phyloP scores from a whole-genome alignment of 2,329 filamentous ascomycete genomes.

The Sphaerulina populicola region DNA sequence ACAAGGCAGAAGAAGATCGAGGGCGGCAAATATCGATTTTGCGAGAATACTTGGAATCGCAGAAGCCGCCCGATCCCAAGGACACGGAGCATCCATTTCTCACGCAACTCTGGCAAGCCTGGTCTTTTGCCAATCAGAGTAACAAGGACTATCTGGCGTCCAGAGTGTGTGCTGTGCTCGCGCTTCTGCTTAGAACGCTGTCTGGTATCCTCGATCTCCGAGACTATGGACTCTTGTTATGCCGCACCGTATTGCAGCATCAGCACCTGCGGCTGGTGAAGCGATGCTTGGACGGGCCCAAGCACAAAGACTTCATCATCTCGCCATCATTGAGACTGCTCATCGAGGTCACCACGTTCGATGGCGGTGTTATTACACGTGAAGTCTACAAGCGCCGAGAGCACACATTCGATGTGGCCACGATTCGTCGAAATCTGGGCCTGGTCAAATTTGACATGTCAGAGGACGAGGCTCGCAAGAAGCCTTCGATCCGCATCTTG shows the following conservation, averaged over 20 bases:
- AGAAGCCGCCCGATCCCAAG: conserved; percentile 42
- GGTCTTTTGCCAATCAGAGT: conserved; percentile 71
- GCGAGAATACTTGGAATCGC: conserved; percentile 58
- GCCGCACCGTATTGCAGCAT: conserved; percentile 71
- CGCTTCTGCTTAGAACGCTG: conserved; percentile 69
- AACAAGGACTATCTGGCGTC: conserved; percentile 77
- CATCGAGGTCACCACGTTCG: conserved; percentile 74
- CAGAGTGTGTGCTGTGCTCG: conserved; percentile 69
- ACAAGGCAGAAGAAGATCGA: conserved; percentile 44
- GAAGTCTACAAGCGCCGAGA: conserved; percentile 65
- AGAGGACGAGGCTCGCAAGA: conserved; percentile 53
- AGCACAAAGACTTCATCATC: conserved; percentile 78
- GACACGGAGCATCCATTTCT: conserved; percentile 59
- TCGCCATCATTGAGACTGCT: conserved; percentile 80
- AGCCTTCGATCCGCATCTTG: conserved; percentile 73
- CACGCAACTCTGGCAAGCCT: conserved; percentile 74
- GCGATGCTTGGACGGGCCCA: conserved; percentile 68
- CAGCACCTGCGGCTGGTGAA: conserved; percentile 73
- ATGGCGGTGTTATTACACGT: conserved; percentile 72
- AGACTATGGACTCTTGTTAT: conserved; percentile 66
- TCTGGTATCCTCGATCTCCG: conserved; percentile 66
- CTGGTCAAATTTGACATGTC: conserved; percentile 48
- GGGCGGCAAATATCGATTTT: conserved; percentile 51
- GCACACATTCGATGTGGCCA: conserved; percentile 61
- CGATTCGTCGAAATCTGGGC: conserved; percentile 70